Conservation (phyloP, 306 rosid genomes). For the Rosa lucieae region DNA sequence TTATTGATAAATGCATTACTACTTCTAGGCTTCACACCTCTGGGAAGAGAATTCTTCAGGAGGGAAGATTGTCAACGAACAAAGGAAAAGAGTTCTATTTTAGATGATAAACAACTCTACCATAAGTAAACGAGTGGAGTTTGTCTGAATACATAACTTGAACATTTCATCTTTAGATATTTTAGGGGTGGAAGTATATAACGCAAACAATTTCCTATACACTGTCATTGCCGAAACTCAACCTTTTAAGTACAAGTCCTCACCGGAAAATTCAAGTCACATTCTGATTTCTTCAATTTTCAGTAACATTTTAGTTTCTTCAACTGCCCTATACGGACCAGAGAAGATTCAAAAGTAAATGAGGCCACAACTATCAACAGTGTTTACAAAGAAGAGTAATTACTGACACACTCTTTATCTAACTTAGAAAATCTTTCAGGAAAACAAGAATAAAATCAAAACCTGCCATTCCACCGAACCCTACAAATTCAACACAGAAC, state of each 20-base stretch:
- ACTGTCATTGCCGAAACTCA: not conserved
- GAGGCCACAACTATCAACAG: not conserved
- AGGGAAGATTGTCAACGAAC: no score
- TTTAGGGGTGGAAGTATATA: not conserved
- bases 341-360: not conserved
- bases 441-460: not conserved
- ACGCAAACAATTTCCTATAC: not conserved
- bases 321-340: not conserved
- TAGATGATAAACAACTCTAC: no score
- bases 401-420: no score
- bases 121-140: no score
- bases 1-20: no score
- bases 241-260: not conserved
- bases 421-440: not conserved
- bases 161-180: no score
- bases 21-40: no score
- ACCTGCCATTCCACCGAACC: not conserved
- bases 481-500: conserved; percentile 9
- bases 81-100: no score
- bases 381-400: no score
- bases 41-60: no score
- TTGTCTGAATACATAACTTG: no score
- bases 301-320: not conserved
- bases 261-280: not conserved
- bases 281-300: not conserved